Evolutionary conservation across 352 stramenopile genomes (phyloP).

Genomic region (Phytophthora kernoviae): DNA sequence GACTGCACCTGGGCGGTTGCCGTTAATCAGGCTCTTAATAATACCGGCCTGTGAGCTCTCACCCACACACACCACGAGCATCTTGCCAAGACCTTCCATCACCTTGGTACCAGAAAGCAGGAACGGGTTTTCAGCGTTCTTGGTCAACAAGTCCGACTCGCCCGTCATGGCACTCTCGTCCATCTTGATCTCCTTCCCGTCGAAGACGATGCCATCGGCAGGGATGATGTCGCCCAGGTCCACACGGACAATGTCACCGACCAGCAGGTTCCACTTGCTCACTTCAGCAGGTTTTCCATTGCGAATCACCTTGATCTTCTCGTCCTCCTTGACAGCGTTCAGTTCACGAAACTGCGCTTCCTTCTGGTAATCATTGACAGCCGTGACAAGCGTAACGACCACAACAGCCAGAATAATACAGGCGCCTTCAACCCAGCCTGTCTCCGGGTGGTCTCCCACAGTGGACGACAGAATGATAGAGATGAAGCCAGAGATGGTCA

Average conservation of each 20-base stretch:
- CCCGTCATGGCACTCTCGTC: slow-evolving; percentile 92
- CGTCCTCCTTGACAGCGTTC: slow-evolving; percentile 78
- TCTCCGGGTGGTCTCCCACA: slow-evolving; percentile 56
- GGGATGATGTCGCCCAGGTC: slow-evolving; percentile 90
- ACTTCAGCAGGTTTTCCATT: slow-evolving; percentile 63
- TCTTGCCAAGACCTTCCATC: slow-evolving; percentile 89
- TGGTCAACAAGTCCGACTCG: slow-evolving; percentile 87
- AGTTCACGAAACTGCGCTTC: slow-evolving; percentile 88
- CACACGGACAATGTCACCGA: slow-evolving; percentile 89
- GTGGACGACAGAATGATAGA: slow-evolving; percentile 75
- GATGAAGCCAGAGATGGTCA: slow-evolving; percentile 85
- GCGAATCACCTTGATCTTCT: slow-evolving; percentile 81
- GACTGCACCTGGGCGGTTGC: slow-evolving; percentile 67
- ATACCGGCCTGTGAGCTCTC: slow-evolving; percentile 91
- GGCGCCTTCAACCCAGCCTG: slow-evolving; percentile 87
- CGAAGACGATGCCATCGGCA: slow-evolving; percentile 88
- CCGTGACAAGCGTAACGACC: slow-evolving; percentile 88
- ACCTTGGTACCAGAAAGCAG: slow-evolving; percentile 92
- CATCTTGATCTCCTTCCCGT: slow-evolving; percentile 85
- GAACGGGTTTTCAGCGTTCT: slow-evolving; percentile 81
- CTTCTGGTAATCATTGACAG: slow-evolving; percentile 92
- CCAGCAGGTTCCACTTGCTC: slow-evolving; percentile 80
- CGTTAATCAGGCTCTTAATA: slow-evolving; percentile 82
- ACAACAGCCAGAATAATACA: slow-evolving; percentile 91
- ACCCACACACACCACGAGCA: slow-evolving; percentile 93